phyloP scores from a whole-genome alignment of 768 basidiomycete genomes.

The Leccinum fibrillosum region DNA sequence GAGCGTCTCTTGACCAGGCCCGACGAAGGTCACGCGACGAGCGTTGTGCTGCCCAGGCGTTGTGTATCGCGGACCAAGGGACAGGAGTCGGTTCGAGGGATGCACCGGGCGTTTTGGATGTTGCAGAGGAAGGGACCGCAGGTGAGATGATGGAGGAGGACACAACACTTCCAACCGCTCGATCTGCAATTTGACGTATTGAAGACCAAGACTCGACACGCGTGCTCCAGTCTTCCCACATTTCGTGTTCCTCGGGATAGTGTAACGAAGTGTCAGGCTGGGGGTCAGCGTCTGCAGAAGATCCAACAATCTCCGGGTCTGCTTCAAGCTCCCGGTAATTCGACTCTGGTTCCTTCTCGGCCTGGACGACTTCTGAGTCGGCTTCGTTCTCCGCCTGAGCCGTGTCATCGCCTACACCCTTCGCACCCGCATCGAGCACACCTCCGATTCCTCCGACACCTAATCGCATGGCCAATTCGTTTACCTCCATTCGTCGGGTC shows the following conservation, averaged over 20 bases:
- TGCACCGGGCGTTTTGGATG: constrained; percentile 19
- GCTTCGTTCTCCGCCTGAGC: constrained; percentile 1
- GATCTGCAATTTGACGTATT: constrained; percentile 72
- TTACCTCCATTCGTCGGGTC: constrained; percentile 66
- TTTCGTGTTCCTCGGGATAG: constrained; percentile 27
- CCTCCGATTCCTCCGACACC: constrained; percentile 77
- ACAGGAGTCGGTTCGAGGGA: constrained; percentile 51
- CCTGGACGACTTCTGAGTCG: constrained; percentile 3
- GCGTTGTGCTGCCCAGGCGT: constrained; percentile 61
- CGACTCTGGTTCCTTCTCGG: constrained; percentile 2
- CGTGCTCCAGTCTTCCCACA: constrained; percentile 69
- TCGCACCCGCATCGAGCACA: constrained; percentile 37
- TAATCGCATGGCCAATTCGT: constrained; percentile 82
- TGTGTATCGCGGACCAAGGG: constrained; percentile 63
- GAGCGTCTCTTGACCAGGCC: constrained; percentile 56
- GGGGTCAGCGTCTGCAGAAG: constrained; percentile 14
- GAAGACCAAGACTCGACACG: constrained; percentile 65
- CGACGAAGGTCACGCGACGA: constrained; percentile 51
- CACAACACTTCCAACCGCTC: constrained; percentile 66
- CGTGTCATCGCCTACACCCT: background rate
- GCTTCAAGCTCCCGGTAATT: constrained; percentile 17
- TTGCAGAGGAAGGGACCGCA: constrained; percentile 4
- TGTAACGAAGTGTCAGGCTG: constrained; percentile 3
- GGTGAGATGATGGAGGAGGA: constrained; percentile 23
- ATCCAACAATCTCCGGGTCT: constrained; percentile 12